Evolutionary conservation across 2,329 filamentous ascomycete species (phyloP), one percentile per base, ranked within the genome.

Genomic region (Drechslera avenae): DNA sequence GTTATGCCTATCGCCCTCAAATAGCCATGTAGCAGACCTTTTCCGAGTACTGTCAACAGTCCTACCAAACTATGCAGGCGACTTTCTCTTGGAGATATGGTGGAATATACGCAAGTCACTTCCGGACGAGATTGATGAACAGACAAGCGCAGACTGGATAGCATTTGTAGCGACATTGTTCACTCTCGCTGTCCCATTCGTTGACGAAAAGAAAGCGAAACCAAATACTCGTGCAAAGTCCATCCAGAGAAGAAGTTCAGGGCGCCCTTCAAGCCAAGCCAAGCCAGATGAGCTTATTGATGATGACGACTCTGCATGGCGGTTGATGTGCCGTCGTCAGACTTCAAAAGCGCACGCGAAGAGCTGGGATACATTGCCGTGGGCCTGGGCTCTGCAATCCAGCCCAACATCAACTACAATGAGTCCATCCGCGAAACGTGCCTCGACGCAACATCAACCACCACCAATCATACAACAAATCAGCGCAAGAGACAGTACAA

Each of bases 111-210:
- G 66, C 23, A 68, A 64, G 28, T 54, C 54, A 18, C 39, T 69
- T 4, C 43, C 60, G 7, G 46, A 41, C 2, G 56, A 63, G 16
- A 16, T 46, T 18, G 18, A 44, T 9, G 45, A 56, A 28, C 51
- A 49, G 8, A 40, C 36, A 7, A 59, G 60, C 33, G 50, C 59
- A 16, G 73, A 75, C 17, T 76, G 73, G 69, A 59, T 69, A 4
- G 75, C 76, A 5, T 69, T 78, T 23, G 66, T 74, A 3, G 62
- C 73, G 4, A 72, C 75, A 6, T 50, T 79, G 2, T 73, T 78
- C 42, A 65, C 67, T 6, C 68, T 76, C 40, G 69, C 69, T 8
- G 56, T 76, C 9, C 65, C 68, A 6, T 72, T 73, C 43, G 54
- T 73, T 9, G 67, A 73, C 10, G 63, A 69, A 3, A 66, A 62